Conservation (phyloP, 257 asterid species). For the Vinca minor region DNA sequence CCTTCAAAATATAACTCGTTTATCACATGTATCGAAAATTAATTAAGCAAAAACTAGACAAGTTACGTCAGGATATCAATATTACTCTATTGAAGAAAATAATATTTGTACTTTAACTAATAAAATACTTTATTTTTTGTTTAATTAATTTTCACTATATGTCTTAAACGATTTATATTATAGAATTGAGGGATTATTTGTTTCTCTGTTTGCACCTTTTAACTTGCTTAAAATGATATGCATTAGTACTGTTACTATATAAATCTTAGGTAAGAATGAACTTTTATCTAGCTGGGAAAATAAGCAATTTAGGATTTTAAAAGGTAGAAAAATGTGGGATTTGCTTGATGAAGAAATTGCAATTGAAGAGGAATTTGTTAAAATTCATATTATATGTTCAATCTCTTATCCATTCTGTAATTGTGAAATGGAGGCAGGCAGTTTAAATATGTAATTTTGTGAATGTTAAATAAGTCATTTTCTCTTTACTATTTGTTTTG, state of each 20-base stretch:
- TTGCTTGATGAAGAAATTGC: neutral
- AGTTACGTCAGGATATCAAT: too few species aligned
- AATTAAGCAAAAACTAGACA: too few species aligned
- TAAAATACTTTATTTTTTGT: too few species aligned
- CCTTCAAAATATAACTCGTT: too few species aligned
- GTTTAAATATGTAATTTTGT: neutral
- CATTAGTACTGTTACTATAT: too few species aligned
- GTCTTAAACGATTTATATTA: too few species aligned
- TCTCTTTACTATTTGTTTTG: neutral
- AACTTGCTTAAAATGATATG: neutral
- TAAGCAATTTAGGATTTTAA: neutral
- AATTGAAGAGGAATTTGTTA: neutral
- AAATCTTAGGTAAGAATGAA: neutral
- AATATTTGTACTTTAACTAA: too few species aligned
- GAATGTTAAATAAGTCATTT: neutral
- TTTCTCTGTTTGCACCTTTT: neutral
- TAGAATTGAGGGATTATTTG: too few species aligned
- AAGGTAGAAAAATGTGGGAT: neutral
- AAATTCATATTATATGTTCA: neutral
- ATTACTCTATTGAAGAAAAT: too few species aligned
- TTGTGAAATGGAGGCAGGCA: neutral
- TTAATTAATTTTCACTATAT: too few species aligned
- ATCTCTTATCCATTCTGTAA: neutral
- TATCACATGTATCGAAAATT: too few species aligned
- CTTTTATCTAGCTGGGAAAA: neutral